These are phyloP conservation scores for Fagopyrum tataricum DNA, from an alignment of 148 eudicot species.

Conservation along the genomic window DNA sequence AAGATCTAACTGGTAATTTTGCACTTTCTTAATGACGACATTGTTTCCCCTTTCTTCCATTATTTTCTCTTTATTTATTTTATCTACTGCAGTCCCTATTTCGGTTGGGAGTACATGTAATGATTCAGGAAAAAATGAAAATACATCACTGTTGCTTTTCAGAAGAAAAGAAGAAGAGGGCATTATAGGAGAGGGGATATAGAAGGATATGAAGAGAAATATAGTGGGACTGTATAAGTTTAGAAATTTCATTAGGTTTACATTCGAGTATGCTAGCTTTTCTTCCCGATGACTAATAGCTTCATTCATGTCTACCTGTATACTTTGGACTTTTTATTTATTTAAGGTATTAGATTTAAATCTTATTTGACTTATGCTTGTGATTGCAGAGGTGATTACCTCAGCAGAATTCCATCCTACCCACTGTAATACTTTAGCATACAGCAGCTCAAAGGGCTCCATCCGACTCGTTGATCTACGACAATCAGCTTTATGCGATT, in stretches of 20 bases:
- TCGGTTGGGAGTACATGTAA: neutral
- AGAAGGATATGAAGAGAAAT: neutral
- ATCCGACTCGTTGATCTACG: slow-evolving; percentile 69
- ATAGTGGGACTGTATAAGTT: neutral
- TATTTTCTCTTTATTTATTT: neutral
- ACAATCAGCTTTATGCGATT: slow-evolving; percentile 64
- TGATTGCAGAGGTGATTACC: slow-evolving; percentile 59
- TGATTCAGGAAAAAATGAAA: neutral
- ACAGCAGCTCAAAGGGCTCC: slow-evolving; percentile 70
- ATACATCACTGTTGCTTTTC: neutral
- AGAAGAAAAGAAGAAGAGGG: neutral
- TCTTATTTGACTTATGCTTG: neutral
- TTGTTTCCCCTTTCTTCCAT: neutral
- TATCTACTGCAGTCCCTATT: too few species aligned
- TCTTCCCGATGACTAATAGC: neutral
- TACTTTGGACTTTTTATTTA: neutral
- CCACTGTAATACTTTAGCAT: slow-evolving; percentile 65
- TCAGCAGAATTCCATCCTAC: slow-evolving; percentile 72
- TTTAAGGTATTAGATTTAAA: neutral
- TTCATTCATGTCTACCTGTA: neutral
- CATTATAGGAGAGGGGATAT: neutral
- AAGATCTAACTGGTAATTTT: slow-evolving; percentile 65
- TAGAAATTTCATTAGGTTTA: neutral
- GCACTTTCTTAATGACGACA: neutral
- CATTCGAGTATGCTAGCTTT: neutral